Percentiles rank a stretch among this genome's conserved stretches.
Conservation (phyloP, 2,329 filamentous ascomycete species). For the Trichophaea hybrida region DNA sequence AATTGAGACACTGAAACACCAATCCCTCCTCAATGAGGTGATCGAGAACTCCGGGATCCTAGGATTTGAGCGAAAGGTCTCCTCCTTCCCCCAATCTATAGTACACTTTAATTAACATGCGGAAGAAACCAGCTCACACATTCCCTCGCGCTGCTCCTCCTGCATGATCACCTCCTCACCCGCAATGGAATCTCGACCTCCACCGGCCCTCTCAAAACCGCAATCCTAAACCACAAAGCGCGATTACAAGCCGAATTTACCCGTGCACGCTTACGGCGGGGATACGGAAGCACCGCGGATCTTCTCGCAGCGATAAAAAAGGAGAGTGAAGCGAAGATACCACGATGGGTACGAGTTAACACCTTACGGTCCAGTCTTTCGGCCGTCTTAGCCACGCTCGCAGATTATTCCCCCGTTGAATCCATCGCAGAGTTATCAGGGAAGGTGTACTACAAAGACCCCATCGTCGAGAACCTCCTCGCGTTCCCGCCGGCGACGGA, state of each 20-base stretch:
- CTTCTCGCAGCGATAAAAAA: constrained; percentile 29
- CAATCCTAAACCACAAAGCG: constrained; percentile 67
- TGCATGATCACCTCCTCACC: constrained; percentile 71
- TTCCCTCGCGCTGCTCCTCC: constrained; percentile 61
- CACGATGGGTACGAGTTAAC: constrained; percentile 88
- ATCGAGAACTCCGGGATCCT: constrained; percentile 67
- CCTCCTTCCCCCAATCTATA: constrained; percentile 10
- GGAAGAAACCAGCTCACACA: constrained; percentile 53
- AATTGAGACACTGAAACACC: constrained; percentile 83
- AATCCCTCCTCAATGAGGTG: constrained; percentile 70
- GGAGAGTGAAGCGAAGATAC: constrained; percentile 43
- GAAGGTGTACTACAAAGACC: constrained; percentile 52
- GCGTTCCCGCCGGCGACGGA: constrained; percentile 58
- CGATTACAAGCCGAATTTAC: constrained; percentile 71
- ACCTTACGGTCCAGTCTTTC: constrained; percentile 48
- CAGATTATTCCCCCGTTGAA: constrained; percentile 43
- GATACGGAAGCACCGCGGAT: constrained; percentile 53
- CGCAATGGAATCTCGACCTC: constrained; percentile 74
- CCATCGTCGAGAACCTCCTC: constrained; percentile 67
- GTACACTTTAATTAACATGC: constrained; percentile 32
- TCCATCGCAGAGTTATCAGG: not conserved
- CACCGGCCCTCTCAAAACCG: constrained; percentile 53
- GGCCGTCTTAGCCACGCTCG: constrained; percentile 55
- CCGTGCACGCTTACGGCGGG: constrained; percentile 58
- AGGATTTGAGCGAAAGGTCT: constrained; percentile 68